Percentiles rank a stretch among this genome's conserved stretches.
These are phyloP conservation scores for Cystoderma amianthinum DNA, from an alignment of 768 basidiomycete species.

Conservation along the genomic window DNA sequence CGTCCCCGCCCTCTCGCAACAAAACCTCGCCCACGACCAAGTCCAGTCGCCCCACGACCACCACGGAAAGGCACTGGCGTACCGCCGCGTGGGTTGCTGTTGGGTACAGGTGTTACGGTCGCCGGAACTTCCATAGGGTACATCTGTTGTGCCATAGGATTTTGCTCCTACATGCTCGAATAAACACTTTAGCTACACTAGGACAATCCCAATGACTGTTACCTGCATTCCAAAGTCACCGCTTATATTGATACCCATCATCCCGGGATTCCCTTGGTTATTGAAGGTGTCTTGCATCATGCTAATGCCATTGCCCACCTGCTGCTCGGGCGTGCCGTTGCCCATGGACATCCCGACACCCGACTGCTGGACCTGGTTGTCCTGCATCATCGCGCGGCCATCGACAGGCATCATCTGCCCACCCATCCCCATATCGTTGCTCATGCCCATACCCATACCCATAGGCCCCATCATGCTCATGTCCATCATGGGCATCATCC, in stretches of 20 bases:
- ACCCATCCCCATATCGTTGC: constrained; percentile 59
- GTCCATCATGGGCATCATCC: constrained; percentile 76
- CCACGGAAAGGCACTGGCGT: constrained; percentile 29
- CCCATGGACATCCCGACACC: constrained; percentile 28
- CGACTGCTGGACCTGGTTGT: constrained; percentile 27
- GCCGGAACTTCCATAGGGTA: constrained; percentile 53
- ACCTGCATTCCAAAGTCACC: constrained; percentile 76
- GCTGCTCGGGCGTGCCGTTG: constrained; percentile 31
- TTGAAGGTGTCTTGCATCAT: constrained; percentile 45
- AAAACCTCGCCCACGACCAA: constrained; percentile 37
- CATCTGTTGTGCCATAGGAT: constrained; percentile 58
- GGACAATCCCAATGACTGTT: too few relatives aligned
- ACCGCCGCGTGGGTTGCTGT: constrained; percentile 19
- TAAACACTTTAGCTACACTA: neutral
- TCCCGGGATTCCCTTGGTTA: constrained; percentile 34
- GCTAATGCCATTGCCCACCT: constrained; percentile 26
- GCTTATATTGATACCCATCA: constrained; percentile 70
- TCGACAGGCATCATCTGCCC: constrained; percentile 47
- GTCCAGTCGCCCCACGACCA: constrained; percentile 27
- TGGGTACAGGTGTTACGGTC: constrained; percentile 39
- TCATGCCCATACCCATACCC: constrained; percentile 60
- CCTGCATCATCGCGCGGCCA: constrained; percentile 26
- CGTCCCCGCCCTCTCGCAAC: constrained; percentile 33
- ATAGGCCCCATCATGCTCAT: constrained; percentile 64
- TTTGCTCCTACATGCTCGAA: constrained; percentile 39